These are phyloP conservation scores for Mucor piriformis DNA, from an alignment of 371 early-diverging fungal species.

Conservation along the genomic window DNA sequence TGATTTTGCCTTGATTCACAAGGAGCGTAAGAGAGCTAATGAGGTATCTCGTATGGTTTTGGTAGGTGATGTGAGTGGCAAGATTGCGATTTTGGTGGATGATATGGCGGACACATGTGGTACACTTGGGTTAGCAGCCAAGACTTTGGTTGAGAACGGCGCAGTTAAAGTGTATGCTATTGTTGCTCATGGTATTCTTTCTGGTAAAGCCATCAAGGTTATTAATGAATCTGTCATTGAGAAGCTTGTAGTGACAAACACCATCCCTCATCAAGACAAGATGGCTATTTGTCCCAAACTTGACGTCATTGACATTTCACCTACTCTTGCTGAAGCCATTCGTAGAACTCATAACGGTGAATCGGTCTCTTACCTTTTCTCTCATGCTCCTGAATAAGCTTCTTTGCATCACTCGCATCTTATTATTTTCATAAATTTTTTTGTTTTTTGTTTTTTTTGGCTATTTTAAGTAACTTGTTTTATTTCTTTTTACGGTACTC, in stretches of 20 bases:
- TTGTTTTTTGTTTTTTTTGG: not conserved
- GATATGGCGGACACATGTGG: conserved; percentile 99
- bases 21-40: conserved; percentile 95
- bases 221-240: conserved; percentile 87
- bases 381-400: conserved; percentile 51
- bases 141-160: conserved; percentile 88
- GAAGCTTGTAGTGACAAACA: conserved; percentile 90
- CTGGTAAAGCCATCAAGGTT: conserved; percentile 89
- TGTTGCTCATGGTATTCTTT: conserved; percentile 93
- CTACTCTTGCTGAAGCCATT: conserved; percentile 92
- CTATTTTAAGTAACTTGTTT: not conserved
- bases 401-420: not conserved
- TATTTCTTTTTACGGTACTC: not conserved
- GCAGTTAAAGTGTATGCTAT: conserved; percentile 94
- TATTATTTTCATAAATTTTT: not conserved
- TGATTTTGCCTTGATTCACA: conserved; percentile 98
- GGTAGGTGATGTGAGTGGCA: conserved; percentile 93
- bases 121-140: conserved; percentile 92
- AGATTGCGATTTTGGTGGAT: conserved; percentile 93
- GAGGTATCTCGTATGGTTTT: conserved; percentile 95
- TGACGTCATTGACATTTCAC: conserved; percentile 91
- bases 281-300: conserved; percentile 86
- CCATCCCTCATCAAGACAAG: conserved; percentile 92
- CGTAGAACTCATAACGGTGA: conserved; percentile 94
- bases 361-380: conserved; percentile 86